Evolutionary conservation across 2,329 filamentous ascomycete species (phyloP).

Genomic region (Sclerotinia subarctica): DNA sequence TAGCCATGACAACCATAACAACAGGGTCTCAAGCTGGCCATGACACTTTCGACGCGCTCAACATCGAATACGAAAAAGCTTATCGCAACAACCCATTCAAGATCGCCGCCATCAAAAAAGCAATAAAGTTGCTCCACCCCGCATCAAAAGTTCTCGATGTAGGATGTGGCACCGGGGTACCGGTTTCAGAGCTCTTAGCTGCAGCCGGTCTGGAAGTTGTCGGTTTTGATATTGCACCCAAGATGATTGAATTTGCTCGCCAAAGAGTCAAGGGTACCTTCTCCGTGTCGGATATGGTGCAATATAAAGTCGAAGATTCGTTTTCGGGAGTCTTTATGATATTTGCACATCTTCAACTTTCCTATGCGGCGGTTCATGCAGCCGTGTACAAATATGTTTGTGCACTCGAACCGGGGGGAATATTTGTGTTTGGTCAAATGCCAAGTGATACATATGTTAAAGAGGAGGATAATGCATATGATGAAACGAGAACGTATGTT

Average conservation of each 20-base stretch:
- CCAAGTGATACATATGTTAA: constrained; percentile 36
- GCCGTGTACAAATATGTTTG: constrained; percentile 30
- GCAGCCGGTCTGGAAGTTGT: constrained; percentile 27
- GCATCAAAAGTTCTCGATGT: constrained; percentile 34
- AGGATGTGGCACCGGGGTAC: constrained; percentile 39
- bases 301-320: constrained; percentile 27
- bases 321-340: constrained; percentile 38
- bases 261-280: constrained; percentile 26
- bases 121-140: constrained; percentile 4
- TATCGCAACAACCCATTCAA: constrained; percentile 16
- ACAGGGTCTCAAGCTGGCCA: constrained; percentile 28
- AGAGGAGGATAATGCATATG: constrained; percentile 27
- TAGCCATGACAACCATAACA: constrained; percentile 21
- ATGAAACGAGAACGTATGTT: constrained; percentile 35
- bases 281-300: constrained; percentile 24
- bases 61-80: constrained; percentile 21
- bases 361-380: constrained; percentile 34
- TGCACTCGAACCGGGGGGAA: constrained; percentile 31
- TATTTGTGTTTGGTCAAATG: constrained; percentile 35
- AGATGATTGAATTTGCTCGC: constrained; percentile 25
- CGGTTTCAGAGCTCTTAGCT: constrained; percentile 33
- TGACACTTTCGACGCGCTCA: constrained; percentile 22
- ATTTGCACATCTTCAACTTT: constrained; percentile 35
- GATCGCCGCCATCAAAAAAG: neutral
- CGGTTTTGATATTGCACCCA: constrained; percentile 40